Evolutionary conservation across 805 yeast species (phyloP), one percentile per base, ranked within the genome.

Genomic region (Vanderwaltozyma polyspora): DNA sequence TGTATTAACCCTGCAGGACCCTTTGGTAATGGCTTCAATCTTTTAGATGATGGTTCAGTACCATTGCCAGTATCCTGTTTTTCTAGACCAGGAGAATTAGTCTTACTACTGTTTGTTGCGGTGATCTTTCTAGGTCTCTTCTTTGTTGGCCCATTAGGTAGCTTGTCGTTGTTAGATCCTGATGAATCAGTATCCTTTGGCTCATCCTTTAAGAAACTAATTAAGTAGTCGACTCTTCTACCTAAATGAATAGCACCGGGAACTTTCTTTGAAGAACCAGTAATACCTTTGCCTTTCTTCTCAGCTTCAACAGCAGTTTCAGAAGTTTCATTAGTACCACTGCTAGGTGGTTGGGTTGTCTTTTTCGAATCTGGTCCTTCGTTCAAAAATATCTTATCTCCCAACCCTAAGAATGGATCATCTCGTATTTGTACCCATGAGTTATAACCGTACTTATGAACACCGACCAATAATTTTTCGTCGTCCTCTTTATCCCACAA

Each of bases 361-460:
- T 38, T 28, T 22, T 21, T 34, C 19, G 24, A 34, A 25, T 29
- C 48, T 39, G 40, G 39, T 32, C 40, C 44, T 37, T 72, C 77
- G 37, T 67, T 72, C 46, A 91, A 66, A 49, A 75, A 91, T 44
- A 91, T 62, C 63, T 85, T 91, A 46, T 85, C 84, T 41, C 84
- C 81, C 40, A 91, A 65, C 9, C 86, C 87, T 38, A 91, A 67
- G 34, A 84, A 70, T 2, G 98, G 97, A 60, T 91, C 98, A 60
- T 91, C 99, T 52, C 98, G 69, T 30, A 91, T 87, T 51, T 82
- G 87, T 3, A 70, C 55, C 98, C 98, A 91, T 1, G 95, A 78
- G 13, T 97, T 97, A 57, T 85, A 87, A 0, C 99, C 99, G 59
- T 87, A 87, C 59, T 84, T 86, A 51, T 72, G 70, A 16, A 89